Evolutionary conservation across 75 land plant genomes (phyloP).

Genomic region (Picea glauca): DNA sequence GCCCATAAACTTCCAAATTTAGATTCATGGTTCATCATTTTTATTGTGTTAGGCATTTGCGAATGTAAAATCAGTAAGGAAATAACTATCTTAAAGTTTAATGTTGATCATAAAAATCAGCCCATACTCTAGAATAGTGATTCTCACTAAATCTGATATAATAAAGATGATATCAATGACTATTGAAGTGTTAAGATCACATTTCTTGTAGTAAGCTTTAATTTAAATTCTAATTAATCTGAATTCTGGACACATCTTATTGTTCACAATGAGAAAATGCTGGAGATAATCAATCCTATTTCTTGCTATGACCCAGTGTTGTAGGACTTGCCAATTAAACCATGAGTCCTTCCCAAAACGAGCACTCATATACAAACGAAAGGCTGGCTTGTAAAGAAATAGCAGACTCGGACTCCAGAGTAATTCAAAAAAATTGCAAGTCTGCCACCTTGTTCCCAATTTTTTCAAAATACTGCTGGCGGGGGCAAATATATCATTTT

Average conservation of each 20-base stretch:
- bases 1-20: too few species aligned
- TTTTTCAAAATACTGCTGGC: too few species aligned
- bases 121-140: too few species aligned
- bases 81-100: too few species aligned
- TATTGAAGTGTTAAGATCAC: too few species aligned
- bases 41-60: too few species aligned
- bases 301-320: not conserved
- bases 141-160: too few species aligned
- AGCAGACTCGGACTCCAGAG: not conserved
- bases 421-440: not conserved
- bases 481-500: too few species aligned
- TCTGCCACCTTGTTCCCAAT: not conserved
- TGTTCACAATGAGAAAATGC: not conserved
- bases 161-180: too few species aligned
- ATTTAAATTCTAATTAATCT: not conserved
- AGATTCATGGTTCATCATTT: too few species aligned
- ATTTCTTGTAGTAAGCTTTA: not conserved
- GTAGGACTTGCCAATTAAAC: not conserved
- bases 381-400: not conserved
- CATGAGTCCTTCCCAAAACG: not conserved
- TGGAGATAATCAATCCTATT: not conserved
- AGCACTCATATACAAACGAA: not conserved
- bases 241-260: not conserved
- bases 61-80: too few species aligned
- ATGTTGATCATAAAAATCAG: too few species aligned